Evolutionary conservation across 1,139 yeast genomes (phyloP), one percentile per base, ranked within the genome.

Genomic region (Zygosaccharomyces pseudobailii): DNA sequence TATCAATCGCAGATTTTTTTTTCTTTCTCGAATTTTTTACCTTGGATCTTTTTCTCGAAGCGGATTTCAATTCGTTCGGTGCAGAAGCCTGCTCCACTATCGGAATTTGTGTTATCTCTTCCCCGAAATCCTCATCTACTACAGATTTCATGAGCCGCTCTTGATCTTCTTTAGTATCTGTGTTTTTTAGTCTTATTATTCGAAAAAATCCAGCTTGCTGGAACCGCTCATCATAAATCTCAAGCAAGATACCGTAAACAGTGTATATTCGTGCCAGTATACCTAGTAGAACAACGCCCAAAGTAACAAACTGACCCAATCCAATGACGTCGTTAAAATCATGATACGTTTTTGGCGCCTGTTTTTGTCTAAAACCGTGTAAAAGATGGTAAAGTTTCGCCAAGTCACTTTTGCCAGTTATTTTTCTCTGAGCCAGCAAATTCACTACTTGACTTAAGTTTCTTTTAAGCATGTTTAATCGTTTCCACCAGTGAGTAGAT

Each of bases 401-500:
- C 22, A 46, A 20, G n/a, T 57, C 48, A 21, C 45, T 47, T 37
- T 42, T 51, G 43, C 19, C 51, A 35, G 19, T 40, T 39, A 32
- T 35, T 37, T 17, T 46, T 24, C 13, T 57, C 24, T 49, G 58
- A 56, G 51, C 63, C 47, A 60, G 53, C 45, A 63, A 49, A 36
- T 54, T 56, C 24, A 71, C 58, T 53, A 80, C 63, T 43, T 72
- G 71, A 6, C 81, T 68, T 13, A 79, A 55, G 40, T 76, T 70
- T 31, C 95, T 72, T 54, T 84, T 83, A 22, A 86, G 61, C n/a
- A 83, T 74, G 50, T 80, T 74, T 43, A 88, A 69, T 51, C 78
- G 74, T 48, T 71, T 75, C 90, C 95, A 88, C 96, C 96, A 88
- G 21, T 62, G 63, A 36, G 86, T 77, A 13, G 74, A 76, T n/a